Evolutionary conservation across 495 filamentous ascomycete genomes (phyloP).

Genomic region (Friedmanniomyces simplex): DNA sequence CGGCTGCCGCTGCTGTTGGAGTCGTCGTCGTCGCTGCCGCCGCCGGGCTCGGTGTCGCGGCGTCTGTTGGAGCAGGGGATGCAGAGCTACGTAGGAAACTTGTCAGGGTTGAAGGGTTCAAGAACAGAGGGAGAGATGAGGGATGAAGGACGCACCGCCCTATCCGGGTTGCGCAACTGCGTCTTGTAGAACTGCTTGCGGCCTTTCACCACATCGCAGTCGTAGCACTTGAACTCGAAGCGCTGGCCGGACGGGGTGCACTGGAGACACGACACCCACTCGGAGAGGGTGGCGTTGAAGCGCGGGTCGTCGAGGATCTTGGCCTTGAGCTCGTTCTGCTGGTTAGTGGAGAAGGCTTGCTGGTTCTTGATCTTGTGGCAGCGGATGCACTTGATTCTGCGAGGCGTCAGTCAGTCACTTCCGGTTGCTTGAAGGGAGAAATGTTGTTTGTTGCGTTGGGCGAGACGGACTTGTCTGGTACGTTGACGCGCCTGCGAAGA

Average conservation of each 20-base stretch:
- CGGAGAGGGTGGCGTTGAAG: background rate
- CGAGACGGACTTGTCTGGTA: background rate
- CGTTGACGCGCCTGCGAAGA: background rate
- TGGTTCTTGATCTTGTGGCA: conserved; percentile 9
- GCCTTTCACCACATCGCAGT: conserved; percentile 3
- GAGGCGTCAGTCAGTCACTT: background rate
- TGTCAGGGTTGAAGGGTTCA: background rate
- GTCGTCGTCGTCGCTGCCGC: background rate
- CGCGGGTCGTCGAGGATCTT: background rate
- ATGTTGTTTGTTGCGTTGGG: background rate
- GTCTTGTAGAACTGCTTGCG: conserved; percentile 10
- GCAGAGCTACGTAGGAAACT: background rate
- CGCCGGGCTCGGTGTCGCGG: conserved; percentile 4
- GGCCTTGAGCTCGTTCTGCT: conserved; percentile 5
- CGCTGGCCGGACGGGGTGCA: conserved; percentile 4
- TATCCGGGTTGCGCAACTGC: conserved; percentile 11
- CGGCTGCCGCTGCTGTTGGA: background rate
- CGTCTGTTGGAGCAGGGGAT: conserved; percentile 1
- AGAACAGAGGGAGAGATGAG: background rate
- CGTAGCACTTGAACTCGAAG: conserved; percentile 12
- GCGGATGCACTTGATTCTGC: conserved; percentile 5
- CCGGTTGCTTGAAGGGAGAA: no score
- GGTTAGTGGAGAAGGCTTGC: conserved; percentile 1
- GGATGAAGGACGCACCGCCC: conserved; percentile 1
- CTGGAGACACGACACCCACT: conserved; percentile 1